phyloP scores from a whole-genome alignment of 257 asterid genomes.

The Primulina huaijiensis region DNA sequence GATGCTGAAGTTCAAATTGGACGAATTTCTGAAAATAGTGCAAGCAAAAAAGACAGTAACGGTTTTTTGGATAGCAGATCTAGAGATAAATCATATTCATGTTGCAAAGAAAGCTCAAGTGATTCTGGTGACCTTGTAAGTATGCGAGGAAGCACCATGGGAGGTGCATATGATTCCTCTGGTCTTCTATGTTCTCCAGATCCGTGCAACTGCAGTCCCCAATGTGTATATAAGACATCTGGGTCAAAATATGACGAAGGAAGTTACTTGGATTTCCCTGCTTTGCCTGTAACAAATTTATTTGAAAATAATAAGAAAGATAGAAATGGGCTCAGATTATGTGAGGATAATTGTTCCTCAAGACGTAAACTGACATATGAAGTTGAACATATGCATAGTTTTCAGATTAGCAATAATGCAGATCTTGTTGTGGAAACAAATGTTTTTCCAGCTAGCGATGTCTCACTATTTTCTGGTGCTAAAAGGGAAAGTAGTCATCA shows the following conservation, averaged over 20 bases:
- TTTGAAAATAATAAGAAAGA: slow-evolving; percentile 55
- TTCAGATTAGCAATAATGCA: slow-evolving; percentile 72
- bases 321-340: slow-evolving; percentile 46
- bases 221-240: slow-evolving; percentile 40
- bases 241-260: slow-evolving; percentile 44
- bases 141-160: slow-evolving; percentile 54
- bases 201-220: slow-evolving; percentile 46
- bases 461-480: slow-evolving; percentile 36
- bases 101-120: slow-evolving; percentile 48
- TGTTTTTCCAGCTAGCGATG: slow-evolving; percentile 42
- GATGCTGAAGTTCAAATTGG: slow-evolving; percentile 51
- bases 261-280: slow-evolving; percentile 75
- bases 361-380: slow-evolving; percentile 57
- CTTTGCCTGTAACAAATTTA: slow-evolving; percentile 76
- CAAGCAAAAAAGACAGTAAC: slow-evolving; percentile 37
- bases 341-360: slow-evolving; percentile 45
- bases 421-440: slow-evolving; percentile 81
- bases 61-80: slow-evolving; percentile 40
- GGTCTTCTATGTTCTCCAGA: slow-evolving; percentile 49
- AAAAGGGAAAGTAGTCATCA: slow-evolving; percentile 43
- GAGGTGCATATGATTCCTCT: slow-evolving; percentile 66
- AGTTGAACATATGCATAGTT: slow-evolving; percentile 79
- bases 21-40: slow-evolving; percentile 41
- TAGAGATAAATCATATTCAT: slow-evolving; percentile 42
- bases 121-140: slow-evolving; percentile 70